Percentiles rank a stretch among this genome's conserved stretches.
phyloP scores from a whole-genome alignment of 257 asterid species.

The Solanum verrucosum region DNA sequence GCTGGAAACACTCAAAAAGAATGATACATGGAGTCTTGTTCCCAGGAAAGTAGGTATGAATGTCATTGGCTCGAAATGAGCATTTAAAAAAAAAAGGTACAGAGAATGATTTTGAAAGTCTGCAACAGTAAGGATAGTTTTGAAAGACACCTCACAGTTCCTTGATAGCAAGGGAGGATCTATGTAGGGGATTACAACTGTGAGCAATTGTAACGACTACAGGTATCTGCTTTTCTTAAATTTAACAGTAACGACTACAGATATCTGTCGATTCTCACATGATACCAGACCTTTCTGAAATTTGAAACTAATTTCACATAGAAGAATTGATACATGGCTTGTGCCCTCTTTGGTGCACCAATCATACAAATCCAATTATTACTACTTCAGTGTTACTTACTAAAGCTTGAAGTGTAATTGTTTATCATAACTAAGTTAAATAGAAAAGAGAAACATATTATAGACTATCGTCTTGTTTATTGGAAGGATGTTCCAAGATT shows the following conservation, averaged over 20 bases:
- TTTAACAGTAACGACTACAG: no score
- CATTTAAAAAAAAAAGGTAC: neutral
- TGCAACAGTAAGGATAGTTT: no score
- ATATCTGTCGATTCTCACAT: no score
- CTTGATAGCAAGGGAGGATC: neutral
- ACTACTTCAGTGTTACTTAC: neutral
- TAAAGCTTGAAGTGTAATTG: neutral
- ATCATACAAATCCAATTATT: neutral
- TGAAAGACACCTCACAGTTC: neutral
- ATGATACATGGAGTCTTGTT: neutral
- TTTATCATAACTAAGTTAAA: neutral
- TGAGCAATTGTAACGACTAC: neutral
- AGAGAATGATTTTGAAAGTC: no score
- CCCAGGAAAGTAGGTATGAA: neutral
- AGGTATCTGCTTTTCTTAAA: neutral
- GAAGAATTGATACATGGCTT: neutral
- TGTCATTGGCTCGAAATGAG: neutral
- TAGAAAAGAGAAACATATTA: neutral
- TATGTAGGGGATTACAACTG: neutral
- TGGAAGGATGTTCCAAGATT: neutral
- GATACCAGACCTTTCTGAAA: no score
- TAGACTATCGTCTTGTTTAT: neutral
- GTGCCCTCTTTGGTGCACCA: neutral
- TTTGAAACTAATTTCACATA: neutral
- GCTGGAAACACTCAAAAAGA: neutral